Percentiles rank a stretch among this genome's conserved stretches.
Conservation (phyloP, 192 early-diverging fungal species). For the Geranomyces variabilis region DNA sequence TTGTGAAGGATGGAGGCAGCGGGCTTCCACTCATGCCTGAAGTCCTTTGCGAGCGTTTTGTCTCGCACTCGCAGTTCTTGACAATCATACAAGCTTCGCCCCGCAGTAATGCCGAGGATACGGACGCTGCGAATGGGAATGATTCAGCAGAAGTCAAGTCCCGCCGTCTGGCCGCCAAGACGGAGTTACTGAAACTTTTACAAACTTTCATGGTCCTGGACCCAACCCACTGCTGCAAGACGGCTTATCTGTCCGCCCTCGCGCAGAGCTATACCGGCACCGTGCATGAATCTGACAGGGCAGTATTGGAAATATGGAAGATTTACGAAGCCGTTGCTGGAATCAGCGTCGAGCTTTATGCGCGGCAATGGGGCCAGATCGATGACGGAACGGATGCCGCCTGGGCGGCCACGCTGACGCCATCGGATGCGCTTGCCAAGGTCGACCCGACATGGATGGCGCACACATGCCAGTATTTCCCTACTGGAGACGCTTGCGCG, state of each 20-base stretch:
- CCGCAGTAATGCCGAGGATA: neutral
- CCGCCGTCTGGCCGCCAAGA: conserved; percentile 34
- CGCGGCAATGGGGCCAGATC: conserved; percentile 60
- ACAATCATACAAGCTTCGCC: conserved; percentile 23
- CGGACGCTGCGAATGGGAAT: neutral
- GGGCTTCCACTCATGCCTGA: conserved; percentile 4
- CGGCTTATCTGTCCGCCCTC: conserved; percentile 51
- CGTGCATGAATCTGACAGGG: conserved; percentile 53
- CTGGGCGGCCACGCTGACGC: conserved; percentile 33
- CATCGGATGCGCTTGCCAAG: conserved; percentile 59
- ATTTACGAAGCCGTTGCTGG: conserved; percentile 62
- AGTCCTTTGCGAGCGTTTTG: conserved; percentile 40
- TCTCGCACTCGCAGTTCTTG: conserved; percentile 42
- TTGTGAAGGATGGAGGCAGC: neutral
- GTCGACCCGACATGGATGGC: conserved; percentile 72
- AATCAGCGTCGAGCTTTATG: conserved; percentile 61
- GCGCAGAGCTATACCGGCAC: conserved; percentile 64
- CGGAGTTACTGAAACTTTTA: conserved; percentile 55
- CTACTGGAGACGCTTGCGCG: neutral
- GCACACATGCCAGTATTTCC: conserved; percentile 57
- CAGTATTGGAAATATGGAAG: conserved; percentile 56
- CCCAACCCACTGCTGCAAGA: conserved; percentile 53
- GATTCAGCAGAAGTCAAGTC: neutral
- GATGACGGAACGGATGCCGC: neutral
- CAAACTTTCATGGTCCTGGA: conserved; percentile 53